These are phyloP conservation scores for Aspergillus baeticus DNA, from an alignment of 495 filamentous ascomycete genomes.

Conservation along the genomic window DNA sequence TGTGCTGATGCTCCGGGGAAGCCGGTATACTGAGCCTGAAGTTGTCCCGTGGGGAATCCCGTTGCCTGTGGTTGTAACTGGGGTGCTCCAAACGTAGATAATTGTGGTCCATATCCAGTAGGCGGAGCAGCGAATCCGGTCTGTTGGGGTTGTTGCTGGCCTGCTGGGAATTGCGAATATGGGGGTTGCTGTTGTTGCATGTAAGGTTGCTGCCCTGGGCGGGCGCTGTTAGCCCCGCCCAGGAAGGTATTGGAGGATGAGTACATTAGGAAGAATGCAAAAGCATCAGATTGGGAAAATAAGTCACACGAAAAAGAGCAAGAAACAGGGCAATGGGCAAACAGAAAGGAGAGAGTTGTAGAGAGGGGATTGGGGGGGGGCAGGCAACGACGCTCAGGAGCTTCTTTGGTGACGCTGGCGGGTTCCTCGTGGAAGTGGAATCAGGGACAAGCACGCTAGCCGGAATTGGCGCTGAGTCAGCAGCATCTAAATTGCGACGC, in stretches of 20 bases:
- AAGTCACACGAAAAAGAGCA: slow-evolving; percentile 13
- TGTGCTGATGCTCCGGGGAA: slow-evolving; percentile 47
- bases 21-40: slow-evolving; percentile 60
- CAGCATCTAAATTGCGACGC: no score
- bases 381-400: slow-evolving; percentile 16
- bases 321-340: slow-evolving; percentile 11
- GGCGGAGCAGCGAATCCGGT: slow-evolving; percentile 51
- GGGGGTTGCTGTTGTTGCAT: slow-evolving; percentile 49
- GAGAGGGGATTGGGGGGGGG: neutral
- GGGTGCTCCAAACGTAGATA: slow-evolving; percentile 50
- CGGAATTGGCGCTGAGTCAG: slow-evolving; percentile 6
- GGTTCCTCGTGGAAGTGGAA: slow-evolving; percentile 11
- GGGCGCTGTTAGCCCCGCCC: slow-evolving; percentile 70
- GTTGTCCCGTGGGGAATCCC: slow-evolving; percentile 58
- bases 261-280: slow-evolving; percentile 62
- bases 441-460: slow-evolving; percentile 17
- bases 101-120: slow-evolving; percentile 52
- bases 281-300: slow-evolving; percentile 29
- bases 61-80: slow-evolving; percentile 56
- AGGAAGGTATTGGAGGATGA: slow-evolving; percentile 83
- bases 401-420: slow-evolving; percentile 14
- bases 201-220: slow-evolving; percentile 62
- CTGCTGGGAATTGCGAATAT: slow-evolving; percentile 46
- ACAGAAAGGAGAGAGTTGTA: slow-evolving; percentile 9
- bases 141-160: slow-evolving; percentile 58